Conservation (phyloP, 768 basidiomycete genomes). For the Russula emetica region DNA sequence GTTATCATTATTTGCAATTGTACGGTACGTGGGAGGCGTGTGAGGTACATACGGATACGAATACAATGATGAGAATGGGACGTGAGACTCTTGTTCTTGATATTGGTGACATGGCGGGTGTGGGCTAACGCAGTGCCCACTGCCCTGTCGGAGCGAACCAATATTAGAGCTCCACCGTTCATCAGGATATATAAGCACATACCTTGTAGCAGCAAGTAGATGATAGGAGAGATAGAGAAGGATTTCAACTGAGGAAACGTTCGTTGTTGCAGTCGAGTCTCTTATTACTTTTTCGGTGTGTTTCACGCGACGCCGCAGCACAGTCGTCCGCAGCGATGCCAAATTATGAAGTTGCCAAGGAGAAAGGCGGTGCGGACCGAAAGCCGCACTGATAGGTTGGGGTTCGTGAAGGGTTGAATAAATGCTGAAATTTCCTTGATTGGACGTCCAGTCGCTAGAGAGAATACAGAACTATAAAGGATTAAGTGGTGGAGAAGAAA, state of each 20-base stretch:
- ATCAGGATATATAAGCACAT: neutral
- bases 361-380: neutral
- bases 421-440: neutral
- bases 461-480: neutral
- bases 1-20: neutral
- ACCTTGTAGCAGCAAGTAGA: too few species aligned
- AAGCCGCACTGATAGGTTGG: too few species aligned
- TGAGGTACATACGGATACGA: neutral
- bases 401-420: neutral
- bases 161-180: neutral
- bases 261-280: neutral
- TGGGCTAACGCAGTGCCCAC: neutral
- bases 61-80: neutral
- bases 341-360: neutral
- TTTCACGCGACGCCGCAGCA: neutral
- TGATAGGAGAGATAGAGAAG: too few species aligned
- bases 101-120: neutral
- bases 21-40: neutral
- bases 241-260: too few species aligned
- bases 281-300: neutral
- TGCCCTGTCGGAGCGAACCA: neutral
- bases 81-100: conserved; percentile 7
- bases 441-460: neutral
- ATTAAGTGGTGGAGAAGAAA: too few species aligned
- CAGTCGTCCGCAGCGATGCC: too few species aligned